phyloP scores from a whole-genome alignment of 352 stramenopile genomes.

The Heterotrichella gracilis region DNA sequence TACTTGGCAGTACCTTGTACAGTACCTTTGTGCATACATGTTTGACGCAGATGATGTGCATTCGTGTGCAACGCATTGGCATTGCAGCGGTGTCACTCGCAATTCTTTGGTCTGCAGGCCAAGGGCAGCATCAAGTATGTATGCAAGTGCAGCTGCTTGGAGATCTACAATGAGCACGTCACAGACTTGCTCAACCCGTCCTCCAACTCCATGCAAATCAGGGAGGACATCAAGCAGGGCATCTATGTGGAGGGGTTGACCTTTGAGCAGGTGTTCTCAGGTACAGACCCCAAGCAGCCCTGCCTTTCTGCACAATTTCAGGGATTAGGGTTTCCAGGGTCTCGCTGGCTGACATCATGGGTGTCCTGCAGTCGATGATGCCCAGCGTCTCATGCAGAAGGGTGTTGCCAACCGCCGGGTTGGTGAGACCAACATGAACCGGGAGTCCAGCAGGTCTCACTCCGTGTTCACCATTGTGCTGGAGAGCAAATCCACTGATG shows the following conservation, averaged over 20 bases:
- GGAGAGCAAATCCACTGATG: constrained; percentile 22
- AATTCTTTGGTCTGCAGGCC: no score
- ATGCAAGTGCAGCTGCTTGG: constrained; percentile 27
- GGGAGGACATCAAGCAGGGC: constrained; percentile 14
- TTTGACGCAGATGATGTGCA: no score
- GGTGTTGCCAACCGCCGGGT: constrained; percentile 41
- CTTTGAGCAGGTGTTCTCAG: no score
- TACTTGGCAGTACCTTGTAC: no score
- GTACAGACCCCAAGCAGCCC: no score
- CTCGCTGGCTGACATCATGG: no score
- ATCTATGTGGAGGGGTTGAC: no score
- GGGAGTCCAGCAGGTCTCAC: constrained; percentile 62
- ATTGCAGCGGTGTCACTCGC: no score
- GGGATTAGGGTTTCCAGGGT: no score
- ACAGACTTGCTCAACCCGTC: constrained; percentile 41
- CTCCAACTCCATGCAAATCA: constrained; percentile 6
- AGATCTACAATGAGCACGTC: constrained; percentile 87
- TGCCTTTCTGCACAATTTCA: no score
- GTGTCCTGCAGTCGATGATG: constrained; percentile 16
- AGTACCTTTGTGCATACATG: no score
- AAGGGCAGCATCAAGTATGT: constrained; percentile 14
- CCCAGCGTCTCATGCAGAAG: constrained; percentile 18
- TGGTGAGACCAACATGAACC: constrained; percentile 75
- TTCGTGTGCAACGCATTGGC: no score
- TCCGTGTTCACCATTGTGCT: constrained; percentile 76